Percentiles rank a stretch among this genome's conserved stretches.
Evolutionary conservation across 495 filamentous ascomycete species (phyloP).

Genomic region (Lasiosphaeria hispida): DNA sequence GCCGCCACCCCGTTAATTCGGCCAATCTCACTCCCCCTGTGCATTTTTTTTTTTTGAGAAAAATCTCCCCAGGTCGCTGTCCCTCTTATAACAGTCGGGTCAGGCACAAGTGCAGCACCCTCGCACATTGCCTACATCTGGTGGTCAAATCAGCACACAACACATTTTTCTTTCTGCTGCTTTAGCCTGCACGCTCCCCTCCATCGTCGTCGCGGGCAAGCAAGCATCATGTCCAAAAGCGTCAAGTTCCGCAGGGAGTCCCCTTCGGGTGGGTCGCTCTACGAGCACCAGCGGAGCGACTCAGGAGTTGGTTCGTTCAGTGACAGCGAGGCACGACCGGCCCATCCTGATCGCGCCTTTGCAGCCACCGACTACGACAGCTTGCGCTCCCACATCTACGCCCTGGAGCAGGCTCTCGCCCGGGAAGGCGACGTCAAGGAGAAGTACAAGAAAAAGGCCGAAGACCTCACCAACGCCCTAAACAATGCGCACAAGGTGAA

Average conservation of each 20-base stretch:
- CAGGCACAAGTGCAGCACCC: conserved; percentile 36
- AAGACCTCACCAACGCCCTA: conserved; percentile 52
- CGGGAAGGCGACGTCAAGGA: conserved; percentile 13
- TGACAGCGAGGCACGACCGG: conserved; percentile 29
- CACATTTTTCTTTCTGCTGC: conserved; percentile 33
- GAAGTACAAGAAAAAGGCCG: conserved; percentile 24
- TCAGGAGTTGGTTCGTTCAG: conserved; percentile 39
- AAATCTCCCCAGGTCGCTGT: conserved; percentile 12
- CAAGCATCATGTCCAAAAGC: conserved; percentile 32
- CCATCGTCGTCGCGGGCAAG: conserved; percentile 8
- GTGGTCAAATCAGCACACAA: conserved; percentile 42
- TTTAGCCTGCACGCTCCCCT: conserved; percentile 27
- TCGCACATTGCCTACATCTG: conserved; percentile 16
- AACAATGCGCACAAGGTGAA: conserved; percentile 43
- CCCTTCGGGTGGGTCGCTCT: conserved; percentile 28
- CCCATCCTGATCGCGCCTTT: conserved; percentile 27
- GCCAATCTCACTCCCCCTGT: conserved; percentile 27
- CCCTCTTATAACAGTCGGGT: conserved; percentile 37
- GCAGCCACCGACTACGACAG: conserved; percentile 22
- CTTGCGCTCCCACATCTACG: conserved; percentile 16
- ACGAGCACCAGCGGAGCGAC: conserved; percentile 35
- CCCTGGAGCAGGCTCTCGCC: conserved; percentile 22
- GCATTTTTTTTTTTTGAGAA: conserved; percentile 17
- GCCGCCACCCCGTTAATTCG: conserved; percentile 23
- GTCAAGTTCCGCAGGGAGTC: conserved; percentile 35